These are phyloP conservation scores for Golubevia pallescens DNA, from an alignment of 1,284 basidiomycete genomes.

Conservation along the genomic window DNA sequence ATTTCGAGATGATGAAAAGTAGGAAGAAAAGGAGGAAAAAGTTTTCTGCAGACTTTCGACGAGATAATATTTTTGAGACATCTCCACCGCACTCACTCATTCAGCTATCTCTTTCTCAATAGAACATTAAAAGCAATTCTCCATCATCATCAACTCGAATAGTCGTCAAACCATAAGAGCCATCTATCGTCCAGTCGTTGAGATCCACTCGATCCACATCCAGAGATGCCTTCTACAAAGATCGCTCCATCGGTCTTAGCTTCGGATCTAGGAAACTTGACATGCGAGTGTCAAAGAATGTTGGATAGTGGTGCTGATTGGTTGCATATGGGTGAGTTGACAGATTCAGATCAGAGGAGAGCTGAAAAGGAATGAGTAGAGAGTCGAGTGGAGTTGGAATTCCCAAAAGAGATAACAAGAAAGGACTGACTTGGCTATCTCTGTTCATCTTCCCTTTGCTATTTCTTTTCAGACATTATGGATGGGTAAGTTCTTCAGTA, in stretches of 20 bases:
- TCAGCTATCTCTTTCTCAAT: too few relatives aligned
- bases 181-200: too few relatives aligned
- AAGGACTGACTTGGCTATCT: neutral
- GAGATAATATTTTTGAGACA: too few relatives aligned
- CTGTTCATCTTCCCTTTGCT: neutral
- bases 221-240: constrained; percentile 46
- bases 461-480: constrained; percentile 20
- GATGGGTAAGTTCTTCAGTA: constrained; percentile 9
- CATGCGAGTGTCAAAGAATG: constrained; percentile 57
- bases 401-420: neutral
- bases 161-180: too few relatives aligned
- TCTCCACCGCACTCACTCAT: too few relatives aligned
- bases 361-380: too few relatives aligned
- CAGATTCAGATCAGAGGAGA: neutral
- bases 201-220: neutral
- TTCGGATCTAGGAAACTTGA: constrained; percentile 61
- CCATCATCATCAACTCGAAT: too few relatives aligned
- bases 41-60: too few relatives aligned
- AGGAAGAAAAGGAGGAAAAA: neutral
- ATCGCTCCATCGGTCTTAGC: constrained; percentile 61
- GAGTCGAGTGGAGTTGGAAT: neutral
- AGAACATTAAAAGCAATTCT: too few relatives aligned
- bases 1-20: neutral
- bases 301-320: constrained; percentile 61
- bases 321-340: constrained; percentile 58